Base-by-base conservation (phyloP, 306 rosid species). In the Lotus japonicus region DNA sequence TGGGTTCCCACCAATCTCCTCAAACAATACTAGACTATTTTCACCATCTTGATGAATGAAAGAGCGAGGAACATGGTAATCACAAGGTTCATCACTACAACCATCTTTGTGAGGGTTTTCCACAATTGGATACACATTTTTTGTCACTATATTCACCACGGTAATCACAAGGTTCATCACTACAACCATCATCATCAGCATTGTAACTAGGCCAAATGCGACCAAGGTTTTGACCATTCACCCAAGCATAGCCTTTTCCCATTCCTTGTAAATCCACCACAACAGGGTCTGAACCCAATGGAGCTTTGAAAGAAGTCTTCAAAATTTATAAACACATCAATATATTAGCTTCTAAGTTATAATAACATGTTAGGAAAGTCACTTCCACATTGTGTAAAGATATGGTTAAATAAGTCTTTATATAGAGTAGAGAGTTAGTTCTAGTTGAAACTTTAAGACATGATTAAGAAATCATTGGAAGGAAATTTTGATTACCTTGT, bases 261-360 rank as follows among this genome's bases (percentile, higher is more conserved):
- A 87, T 46, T 0, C 89, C 92, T 57, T 71, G 73, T 5, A 84
- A 26, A 28, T 87, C 85, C 9, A 82, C 74, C 7, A 54, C 79
- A 5, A 87, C 77, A 8, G 85, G 84, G 6, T 84, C 87, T 5
- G 39, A 56, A 1, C 94, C 88, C 8, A 74, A 11, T 10, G 94
- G 90, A 68, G 94, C 77, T 56, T 85, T 76, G 77, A 87, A 87
- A 10, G 84, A 74, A 1, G 86, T 74, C 84, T 85, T 44, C 2
- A 2, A 45, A 70, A 53, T 1, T 1, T 11, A 42, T 44, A 41
- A 45, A 57, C 28, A 17, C 53, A 41, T 10, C 9, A 64, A 44
- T 7, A 31, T 6, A 31, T 17, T 8, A 52, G 21, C n/a, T n/a
- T n/a, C n/a, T n/a, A n/a, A n/a, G n/a, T n/a, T n/a, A n/a, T n/a